Evolutionary conservation across 148 eudicot genomes (phyloP).

Genomic region (Fallopia convolvulus): DNA sequence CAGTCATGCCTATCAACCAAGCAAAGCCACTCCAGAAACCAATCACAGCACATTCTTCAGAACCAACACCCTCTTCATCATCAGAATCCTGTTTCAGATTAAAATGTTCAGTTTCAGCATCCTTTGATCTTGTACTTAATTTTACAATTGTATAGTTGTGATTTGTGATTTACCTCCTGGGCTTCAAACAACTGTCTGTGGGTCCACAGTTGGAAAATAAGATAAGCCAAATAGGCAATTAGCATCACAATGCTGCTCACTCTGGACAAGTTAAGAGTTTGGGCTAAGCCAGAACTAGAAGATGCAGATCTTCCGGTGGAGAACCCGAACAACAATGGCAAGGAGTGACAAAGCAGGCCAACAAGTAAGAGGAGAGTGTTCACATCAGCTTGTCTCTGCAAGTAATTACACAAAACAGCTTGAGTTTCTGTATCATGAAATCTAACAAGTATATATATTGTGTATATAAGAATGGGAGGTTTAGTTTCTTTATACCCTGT

Average conservation of each 20-base stretch:
- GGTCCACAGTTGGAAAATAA: conserved; percentile 84
- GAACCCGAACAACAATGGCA: conserved; percentile 49
- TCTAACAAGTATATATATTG: too few relatives aligned
- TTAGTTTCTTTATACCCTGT: conserved; percentile 49
- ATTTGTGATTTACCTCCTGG: conserved; percentile 31
- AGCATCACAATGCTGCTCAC: conserved; percentile 73
- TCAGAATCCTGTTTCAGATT: conserved; percentile 29
- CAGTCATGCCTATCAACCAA: conserved; percentile 79
- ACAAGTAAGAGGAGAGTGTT: conserved; percentile 59
- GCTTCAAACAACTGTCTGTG: conserved; percentile 69
- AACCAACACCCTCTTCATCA: conserved; percentile 25
- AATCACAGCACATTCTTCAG: conserved; percentile 48
- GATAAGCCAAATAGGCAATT: conserved; percentile 57
- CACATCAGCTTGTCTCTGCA: conserved; percentile 90
- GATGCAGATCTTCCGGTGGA: not conserved
- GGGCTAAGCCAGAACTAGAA: not conserved
- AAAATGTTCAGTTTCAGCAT: not conserved
- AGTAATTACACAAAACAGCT: not conserved
- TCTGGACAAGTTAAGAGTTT: conserved; percentile 55
- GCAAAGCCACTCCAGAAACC: conserved; percentile 77
- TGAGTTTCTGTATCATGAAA: not conserved
- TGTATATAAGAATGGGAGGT: not conserved
- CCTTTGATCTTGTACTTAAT: not conserved
- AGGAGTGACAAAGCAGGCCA: conserved; percentile 66
- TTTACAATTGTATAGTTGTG: not conserved